phyloP scores from a whole-genome alignment of 225 moss, liverwort and hornwort genomes.

The Neckera pumila region DNA sequence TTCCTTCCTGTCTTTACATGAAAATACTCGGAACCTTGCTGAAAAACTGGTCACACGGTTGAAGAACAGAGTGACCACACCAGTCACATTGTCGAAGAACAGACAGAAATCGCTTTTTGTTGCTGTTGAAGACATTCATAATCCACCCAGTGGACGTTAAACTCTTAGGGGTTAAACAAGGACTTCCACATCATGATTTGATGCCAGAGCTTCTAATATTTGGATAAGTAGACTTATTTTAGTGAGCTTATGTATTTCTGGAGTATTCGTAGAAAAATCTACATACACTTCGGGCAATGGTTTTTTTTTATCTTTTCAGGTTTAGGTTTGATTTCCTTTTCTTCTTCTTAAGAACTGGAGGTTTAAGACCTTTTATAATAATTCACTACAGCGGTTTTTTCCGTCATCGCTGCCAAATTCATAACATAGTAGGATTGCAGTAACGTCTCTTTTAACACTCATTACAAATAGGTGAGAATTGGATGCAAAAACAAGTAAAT shows the following conservation, averaged over 20 bases:
- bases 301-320: background rate
- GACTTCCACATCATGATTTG: background rate
- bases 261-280: background rate
- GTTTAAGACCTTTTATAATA: background rate
- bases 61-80: background rate
- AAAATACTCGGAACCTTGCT: background rate
- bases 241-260: background rate
- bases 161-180: background rate
- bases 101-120: background rate
- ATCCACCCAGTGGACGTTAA: background rate
- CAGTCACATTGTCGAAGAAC: background rate
- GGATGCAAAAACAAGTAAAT: background rate
- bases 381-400: background rate
- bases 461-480: background rate
- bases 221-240: background rate
- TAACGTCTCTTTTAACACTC: background rate
- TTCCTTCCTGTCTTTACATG: background rate
- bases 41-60: background rate
- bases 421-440: background rate
- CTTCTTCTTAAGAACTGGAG: background rate
- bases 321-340: background rate
- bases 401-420: background rate
- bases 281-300: background rate
- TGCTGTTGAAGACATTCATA: background rate
- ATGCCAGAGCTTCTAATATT: background rate